Base-by-base conservation (phyloP, 1,284 basidiomycete genomes). In the Stygiomarasmius scandens region DNA sequence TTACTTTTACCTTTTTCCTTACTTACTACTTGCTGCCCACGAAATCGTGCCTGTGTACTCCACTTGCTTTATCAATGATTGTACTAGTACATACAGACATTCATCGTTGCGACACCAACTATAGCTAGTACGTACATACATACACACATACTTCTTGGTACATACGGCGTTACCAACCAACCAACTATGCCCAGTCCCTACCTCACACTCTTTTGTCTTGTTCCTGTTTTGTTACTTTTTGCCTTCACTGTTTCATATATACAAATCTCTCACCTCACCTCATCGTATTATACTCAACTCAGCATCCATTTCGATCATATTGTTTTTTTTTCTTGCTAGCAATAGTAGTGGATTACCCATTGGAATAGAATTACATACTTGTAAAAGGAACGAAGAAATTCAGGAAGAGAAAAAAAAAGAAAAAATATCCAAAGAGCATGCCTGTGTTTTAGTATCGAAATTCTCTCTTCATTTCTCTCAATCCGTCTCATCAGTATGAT, bases 401-500 rank as follows among this genome's bases (percentile, higher is more conserved):
- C 8, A 41, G 38, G n/a, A 41, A 41, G 38, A 41, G n/a, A 4
- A 41, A n/a, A 41, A 41, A 41, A 19, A 41, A 41, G 16, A 19
- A 41, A 41, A 41, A 9, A 41, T 12, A 8, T 16, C 11, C 14
- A 41, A 41, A 41, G 38, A 32, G 12, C 12, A 12, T 32, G 29
- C 12, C 29, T 12, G 12, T n/a, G n/a, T n/a, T n/a, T 12, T 32
- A 32, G 29, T 12, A 32, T 32, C 29, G 43, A 52, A 47, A 47
- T 14, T 44, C 38, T 43, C 36, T 50, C 59, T 53, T 54, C 50
- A 38, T 50, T 46, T 44, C 41, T 49, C 52, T 77, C 74, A 87
- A 62, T 89, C 86, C 46, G 85, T 87, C 71, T 92, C 89, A 64
- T 91, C 83, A 22, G 90, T 90, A 68, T 93, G 90, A 66, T 93